These are phyloP conservation scores for Aegilops umbellulata DNA, from an alignment of 176 grass and related monocot genomes.

Conservation along the genomic window DNA sequence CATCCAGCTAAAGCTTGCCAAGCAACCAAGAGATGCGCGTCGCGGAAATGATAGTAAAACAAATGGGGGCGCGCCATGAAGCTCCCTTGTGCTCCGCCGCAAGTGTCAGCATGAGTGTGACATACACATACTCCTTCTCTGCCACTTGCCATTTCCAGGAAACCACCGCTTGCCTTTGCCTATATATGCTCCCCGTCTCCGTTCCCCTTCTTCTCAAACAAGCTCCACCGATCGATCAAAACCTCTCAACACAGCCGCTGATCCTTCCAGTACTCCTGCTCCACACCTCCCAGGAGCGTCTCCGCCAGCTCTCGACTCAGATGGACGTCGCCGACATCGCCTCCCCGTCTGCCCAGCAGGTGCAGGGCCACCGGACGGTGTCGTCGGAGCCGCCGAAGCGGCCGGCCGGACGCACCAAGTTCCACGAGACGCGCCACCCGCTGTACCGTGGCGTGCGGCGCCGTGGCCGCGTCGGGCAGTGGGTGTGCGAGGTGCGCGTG, in stretches of 20 bases:
- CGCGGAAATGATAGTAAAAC: too few species aligned
- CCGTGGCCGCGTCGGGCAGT: conserved; percentile 35
- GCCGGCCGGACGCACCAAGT: conserved; percentile 66
- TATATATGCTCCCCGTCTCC: background rate
- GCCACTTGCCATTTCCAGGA: too few species aligned
- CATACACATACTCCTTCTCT: too few species aligned
- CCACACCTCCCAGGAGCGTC: too few species aligned
- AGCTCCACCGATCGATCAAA: too few species aligned
- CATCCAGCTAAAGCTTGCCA: too few species aligned
- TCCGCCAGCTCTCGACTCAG: too few species aligned
- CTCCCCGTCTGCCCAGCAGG: background rate
- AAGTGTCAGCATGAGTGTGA: too few species aligned
- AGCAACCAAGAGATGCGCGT: too few species aligned
- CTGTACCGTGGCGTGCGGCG: conserved; percentile 63
- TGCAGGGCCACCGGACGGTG: conserved; percentile 31
- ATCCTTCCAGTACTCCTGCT: background rate
- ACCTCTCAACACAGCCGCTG: background rate
- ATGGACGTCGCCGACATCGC: background rate
- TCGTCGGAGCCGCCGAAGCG: conserved; percentile 64
- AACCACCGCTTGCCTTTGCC: too few species aligned
- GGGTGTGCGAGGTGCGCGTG: conserved; percentile 79
- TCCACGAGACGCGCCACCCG: conserved; percentile 73
- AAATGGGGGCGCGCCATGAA: too few species aligned
- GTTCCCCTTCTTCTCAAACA: background rate
- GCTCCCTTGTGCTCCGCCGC: too few species aligned